Evolutionary conservation across 208 protist genomes (phyloP).

Genomic region (Trichomonas gallinae): DNA sequence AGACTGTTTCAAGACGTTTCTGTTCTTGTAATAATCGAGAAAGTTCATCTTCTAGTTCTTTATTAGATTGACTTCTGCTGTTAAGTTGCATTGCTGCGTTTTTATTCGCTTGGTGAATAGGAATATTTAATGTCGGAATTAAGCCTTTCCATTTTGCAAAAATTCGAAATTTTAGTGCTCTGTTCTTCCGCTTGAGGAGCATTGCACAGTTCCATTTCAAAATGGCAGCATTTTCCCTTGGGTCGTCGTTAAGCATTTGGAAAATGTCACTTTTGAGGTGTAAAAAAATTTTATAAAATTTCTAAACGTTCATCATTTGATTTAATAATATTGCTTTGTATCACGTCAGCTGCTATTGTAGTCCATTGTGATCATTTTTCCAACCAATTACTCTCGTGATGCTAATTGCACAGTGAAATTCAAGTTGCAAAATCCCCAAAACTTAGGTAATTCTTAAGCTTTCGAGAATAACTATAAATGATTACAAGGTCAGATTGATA

Average conservation of each 20-base stretch:
- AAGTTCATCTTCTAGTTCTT: background rate
- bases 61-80: background rate
- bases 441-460: too few relatives aligned
- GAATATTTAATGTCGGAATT: background rate
- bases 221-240: background rate
- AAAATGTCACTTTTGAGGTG: too few relatives aligned
- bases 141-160: background rate
- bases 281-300: too few relatives aligned
- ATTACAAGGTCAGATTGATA: too few relatives aligned
- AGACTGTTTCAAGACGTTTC: background rate
- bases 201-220: background rate
- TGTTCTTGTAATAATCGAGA: background rate
- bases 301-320: too few relatives aligned
- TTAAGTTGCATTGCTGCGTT: background rate
- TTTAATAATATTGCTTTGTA: too few relatives aligned
- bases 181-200: background rate
- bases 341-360: too few relatives aligned
- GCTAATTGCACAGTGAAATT: too few relatives aligned
- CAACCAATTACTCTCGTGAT: too few relatives aligned
- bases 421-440: too few relatives aligned
- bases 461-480: too few relatives aligned
- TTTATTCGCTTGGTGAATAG: background rate
- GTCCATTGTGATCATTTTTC: too few relatives aligned
- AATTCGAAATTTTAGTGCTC: background rate
- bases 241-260: background rate